These are phyloP conservation scores for Fragaria ananassa DNA, from an alignment of 306 rosid genomes.

Conservation along the genomic window DNA sequence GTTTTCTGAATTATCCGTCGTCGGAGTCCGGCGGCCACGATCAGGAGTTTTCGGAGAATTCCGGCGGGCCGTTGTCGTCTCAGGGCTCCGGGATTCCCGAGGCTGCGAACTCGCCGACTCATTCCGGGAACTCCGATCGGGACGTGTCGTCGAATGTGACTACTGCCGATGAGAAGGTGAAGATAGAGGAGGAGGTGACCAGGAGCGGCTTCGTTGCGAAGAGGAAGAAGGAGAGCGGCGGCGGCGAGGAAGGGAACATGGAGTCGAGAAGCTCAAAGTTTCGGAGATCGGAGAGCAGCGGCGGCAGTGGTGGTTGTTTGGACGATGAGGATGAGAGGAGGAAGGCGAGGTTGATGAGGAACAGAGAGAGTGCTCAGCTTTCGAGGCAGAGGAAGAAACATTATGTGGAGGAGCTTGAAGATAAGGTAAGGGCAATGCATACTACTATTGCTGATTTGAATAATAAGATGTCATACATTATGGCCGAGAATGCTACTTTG, in stretches of 20 bases:
- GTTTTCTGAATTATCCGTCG: conserved; percentile 39
- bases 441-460: conserved; percentile 81
- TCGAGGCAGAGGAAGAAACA: conserved; percentile 98
- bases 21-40: conserved; percentile 28
- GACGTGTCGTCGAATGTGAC: conserved; percentile 34
- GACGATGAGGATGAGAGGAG: conserved; percentile 59
- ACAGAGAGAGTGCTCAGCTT: conserved; percentile 96
- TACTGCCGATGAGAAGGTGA: conserved; percentile 35
- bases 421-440: conserved; percentile 77
- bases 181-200: conserved; percentile 45
- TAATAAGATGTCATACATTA: conserved; percentile 52
- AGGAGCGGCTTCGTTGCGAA: conserved; percentile 51
- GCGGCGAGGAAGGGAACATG: conserved; percentile 37
- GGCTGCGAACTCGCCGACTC: conserved; percentile 37
- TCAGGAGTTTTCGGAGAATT: conserved; percentile 30
- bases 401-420: conserved; percentile 95
- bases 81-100: conserved; percentile 68
- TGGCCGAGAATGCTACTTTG: conserved; percentile 85
- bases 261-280: conserved; percentile 59
- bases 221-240: conserved; percentile 59
- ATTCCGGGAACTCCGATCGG: conserved; percentile 30
- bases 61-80: conserved; percentile 52
- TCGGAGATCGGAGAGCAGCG: conserved; percentile 34
- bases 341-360: conserved; percentile 82
- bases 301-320: background rate